These are phyloP conservation scores for Lachnellula arida DNA, from an alignment of 2,329 filamentous ascomycete species.

Conservation along the genomic window DNA sequence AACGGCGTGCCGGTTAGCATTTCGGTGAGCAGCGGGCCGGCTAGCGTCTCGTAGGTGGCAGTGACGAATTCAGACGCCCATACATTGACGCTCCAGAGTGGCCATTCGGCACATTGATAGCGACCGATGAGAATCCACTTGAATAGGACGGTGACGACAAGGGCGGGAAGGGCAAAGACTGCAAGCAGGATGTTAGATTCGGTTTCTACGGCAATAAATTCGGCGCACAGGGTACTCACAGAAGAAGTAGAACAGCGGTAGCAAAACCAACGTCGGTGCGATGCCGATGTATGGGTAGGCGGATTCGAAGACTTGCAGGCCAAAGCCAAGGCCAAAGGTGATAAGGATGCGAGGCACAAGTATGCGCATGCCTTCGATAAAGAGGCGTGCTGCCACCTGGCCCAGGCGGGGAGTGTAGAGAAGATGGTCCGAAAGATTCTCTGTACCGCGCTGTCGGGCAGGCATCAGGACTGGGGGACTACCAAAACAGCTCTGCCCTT, in stretches of 20 bases:
- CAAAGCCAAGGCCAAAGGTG: conserved; percentile 4
- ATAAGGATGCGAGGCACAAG: conserved; percentile 3
- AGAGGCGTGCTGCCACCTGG: not conserved
- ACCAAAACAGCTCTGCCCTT: conserved; percentile 6
- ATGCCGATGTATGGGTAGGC: not conserved
- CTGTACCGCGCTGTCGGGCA: not conserved
- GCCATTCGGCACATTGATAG: conserved; percentile 1
- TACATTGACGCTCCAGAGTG: conserved; percentile 1
- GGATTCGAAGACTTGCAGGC: conserved; percentile 3
- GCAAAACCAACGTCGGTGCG: not conserved
- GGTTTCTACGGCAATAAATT: not conserved
- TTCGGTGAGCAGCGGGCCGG: not conserved
- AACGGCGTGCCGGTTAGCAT: not conserved
- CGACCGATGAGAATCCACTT: conserved; percentile 7
- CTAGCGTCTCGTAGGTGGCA: not conserved
- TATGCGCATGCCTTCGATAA: conserved; percentile 3
- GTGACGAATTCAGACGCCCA: conserved; percentile 6
- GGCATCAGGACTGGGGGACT: conserved; percentile 5
- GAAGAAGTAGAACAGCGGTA: not conserved
- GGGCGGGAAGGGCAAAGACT: conserved; percentile 2
- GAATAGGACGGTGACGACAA: not conserved
- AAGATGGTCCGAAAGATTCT: not conserved
- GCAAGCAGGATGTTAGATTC: not conserved
- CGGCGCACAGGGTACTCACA: not conserved
- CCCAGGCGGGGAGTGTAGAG: not conserved